phyloP scores from a whole-genome alignment of 352 stramenopile species.

The Albugo candida region DNA sequence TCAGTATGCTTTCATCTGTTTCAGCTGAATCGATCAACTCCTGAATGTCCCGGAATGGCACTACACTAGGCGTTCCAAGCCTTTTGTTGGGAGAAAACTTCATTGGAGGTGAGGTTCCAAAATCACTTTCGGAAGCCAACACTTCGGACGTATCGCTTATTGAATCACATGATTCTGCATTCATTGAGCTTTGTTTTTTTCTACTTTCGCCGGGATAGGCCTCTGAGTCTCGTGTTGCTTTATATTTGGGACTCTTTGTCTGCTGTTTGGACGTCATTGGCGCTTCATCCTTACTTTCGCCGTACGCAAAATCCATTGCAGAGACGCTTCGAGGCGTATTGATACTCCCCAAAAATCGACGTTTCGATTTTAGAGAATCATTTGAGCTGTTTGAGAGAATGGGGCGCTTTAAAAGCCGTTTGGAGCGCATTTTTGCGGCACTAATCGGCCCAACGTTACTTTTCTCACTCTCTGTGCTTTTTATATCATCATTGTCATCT shows the following conservation, averaged over 20 bases:
- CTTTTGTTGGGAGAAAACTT: no score
- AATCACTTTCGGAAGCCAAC: constrained; percentile 23
- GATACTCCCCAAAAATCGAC: no score
- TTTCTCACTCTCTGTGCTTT: constrained; percentile 5
- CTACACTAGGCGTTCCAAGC: constrained; percentile 1
- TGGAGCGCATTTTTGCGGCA: no score
- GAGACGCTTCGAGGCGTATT: not conserved
- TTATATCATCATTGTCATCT: constrained; percentile 12
- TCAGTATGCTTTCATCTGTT: constrained; percentile 26
- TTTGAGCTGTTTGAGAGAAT: no score
- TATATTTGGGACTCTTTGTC: not conserved
- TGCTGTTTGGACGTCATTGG: not conserved
- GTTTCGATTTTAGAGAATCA: no score
- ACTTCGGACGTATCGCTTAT: constrained; percentile 20
- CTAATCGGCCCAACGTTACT: not conserved
- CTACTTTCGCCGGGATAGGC: not conserved
- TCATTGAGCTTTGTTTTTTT: constrained; percentile 22
- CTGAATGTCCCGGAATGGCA: constrained; percentile 30
- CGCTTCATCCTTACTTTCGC: constrained; percentile 4
- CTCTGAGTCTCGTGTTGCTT: not conserved
- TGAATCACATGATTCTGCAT: constrained; percentile 31
- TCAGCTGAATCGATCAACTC: constrained; percentile 19
- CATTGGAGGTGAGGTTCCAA: constrained; percentile 10
- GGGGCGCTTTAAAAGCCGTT: no score
- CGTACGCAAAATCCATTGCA: constrained; percentile 9